These are phyloP conservation scores for Trichoderma polysporum DNA, from an alignment of 2,329 filamentous ascomycete species.

Conservation along the genomic window DNA sequence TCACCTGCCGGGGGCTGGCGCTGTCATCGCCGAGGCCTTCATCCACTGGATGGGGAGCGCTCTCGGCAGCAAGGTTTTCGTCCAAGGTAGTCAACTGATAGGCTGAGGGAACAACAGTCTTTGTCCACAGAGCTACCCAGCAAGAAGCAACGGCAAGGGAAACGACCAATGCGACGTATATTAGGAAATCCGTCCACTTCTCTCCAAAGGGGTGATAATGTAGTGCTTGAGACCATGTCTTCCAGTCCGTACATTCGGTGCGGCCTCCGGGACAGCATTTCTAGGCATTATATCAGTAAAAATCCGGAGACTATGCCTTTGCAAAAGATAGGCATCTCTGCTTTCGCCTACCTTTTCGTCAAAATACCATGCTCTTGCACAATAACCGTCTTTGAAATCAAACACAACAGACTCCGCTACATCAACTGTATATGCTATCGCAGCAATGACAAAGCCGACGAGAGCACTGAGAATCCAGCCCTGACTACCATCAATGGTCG, in stretches of 20 bases:
- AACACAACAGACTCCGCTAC: constrained; percentile 82
- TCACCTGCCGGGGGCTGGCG: constrained; percentile 43
- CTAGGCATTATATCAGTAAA: constrained; percentile 32
- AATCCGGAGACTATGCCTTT: neutral
- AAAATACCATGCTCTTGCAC: constrained; percentile 66
- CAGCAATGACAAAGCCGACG: constrained; percentile 81
- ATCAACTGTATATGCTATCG: constrained; percentile 85
- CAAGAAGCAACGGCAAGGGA: constrained; percentile 70
- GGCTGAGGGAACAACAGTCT: constrained; percentile 87
- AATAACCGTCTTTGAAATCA: constrained; percentile 90
- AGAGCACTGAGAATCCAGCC: constrained; percentile 93
- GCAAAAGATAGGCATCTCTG: neutral
- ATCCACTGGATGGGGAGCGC: constrained; percentile 38
- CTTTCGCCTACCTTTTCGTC: constrained; percentile 59
- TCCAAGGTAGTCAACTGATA: constrained; percentile 86
- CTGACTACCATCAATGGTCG: constrained; percentile 82
- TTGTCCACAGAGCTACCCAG: constrained; percentile 80
- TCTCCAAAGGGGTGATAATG: constrained; percentile 45
- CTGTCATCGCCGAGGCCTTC: constrained; percentile 46
- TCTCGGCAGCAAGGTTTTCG: constrained; percentile 80
- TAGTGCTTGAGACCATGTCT: constrained; percentile 54
- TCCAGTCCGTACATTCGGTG: constrained; percentile 57
- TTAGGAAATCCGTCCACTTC: constrained; percentile 70
- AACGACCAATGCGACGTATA: constrained; percentile 74
- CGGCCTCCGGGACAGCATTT: constrained; percentile 55